Base-by-base conservation (phyloP, 768 basidiomycete genomes). In the Cystofilobasidium capitatum region DNA sequence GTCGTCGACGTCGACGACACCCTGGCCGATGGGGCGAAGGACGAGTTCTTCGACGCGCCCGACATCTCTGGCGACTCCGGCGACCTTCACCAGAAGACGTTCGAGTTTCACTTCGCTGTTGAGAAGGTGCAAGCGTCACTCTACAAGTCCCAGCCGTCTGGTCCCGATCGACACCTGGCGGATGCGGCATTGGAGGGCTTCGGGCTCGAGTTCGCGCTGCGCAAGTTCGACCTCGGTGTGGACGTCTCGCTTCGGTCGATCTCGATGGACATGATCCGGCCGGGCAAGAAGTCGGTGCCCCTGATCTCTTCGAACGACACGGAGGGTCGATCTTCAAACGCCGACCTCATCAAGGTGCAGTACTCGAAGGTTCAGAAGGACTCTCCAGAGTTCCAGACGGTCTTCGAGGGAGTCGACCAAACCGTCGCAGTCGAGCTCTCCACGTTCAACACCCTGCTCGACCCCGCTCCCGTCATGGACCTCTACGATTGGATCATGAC, bases 401-500 rank as follows among this genome's bases (percentile, higher is more conserved):
- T 84, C 5, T 87, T 88, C 76, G 90, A 91, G 70, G 86, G 88
- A 29, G 84, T 92, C 57, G 88, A 94, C 72, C 93, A 96, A 77
- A 88, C 80, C 67, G 84, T 98, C 66, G 87, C 91, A 72, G 83
- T 91, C 71, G 85, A 84, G 71, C 80, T 98, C 44, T 93, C 94
- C 4, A 96, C 94, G 0, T 85, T 99, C 75, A 83, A 93, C 62
- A 86, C 98, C 77, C 84, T 85, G 65, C 85, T 88, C 3, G 87
- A 88, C 10, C 92, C 96, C 0, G 90, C 91, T 74, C 92, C 94
- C 16, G 86, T 97, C 49, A 79, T 99, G 42, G 82, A 87, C 1
- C 77, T 97, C 26, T 98, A 97, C 77, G 92, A 98, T 78, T 97
- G 94, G 79, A 84, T 99, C 77, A 93, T 99, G 87, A 87, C 88